A percentile compares a stretch with the other conserved stretches of the same genome.
Evolutionary conservation across 2,329 filamentous ascomycete species (phyloP).

Genomic region (Xylariaceae sp.): DNA sequence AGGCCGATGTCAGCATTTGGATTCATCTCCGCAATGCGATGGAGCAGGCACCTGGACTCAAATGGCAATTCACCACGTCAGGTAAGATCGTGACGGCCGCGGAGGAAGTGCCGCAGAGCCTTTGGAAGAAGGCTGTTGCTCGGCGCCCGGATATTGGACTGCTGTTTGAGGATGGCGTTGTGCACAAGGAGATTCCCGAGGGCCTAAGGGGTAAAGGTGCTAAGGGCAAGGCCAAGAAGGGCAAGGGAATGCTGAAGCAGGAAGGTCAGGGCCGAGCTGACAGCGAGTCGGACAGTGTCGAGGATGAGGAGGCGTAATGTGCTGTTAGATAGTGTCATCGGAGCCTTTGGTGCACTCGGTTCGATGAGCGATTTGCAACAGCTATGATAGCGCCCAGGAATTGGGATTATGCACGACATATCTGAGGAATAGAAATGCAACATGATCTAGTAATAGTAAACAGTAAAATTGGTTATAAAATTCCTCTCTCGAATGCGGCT

Average conservation of each 20-base stretch:
- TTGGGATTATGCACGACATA: too few species aligned
- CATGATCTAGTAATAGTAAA: too few species aligned
- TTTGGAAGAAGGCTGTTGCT: constrained; percentile 42
- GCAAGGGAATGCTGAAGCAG: constrained; percentile 35
- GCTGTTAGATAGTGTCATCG: constrained; percentile 5
- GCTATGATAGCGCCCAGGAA: neutral
- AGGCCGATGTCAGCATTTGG: constrained; percentile 42
- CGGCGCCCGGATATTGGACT: constrained; percentile 40
- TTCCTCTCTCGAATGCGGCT: too few species aligned
- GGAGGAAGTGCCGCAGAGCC: constrained; percentile 33
- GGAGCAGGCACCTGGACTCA: constrained; percentile 32
- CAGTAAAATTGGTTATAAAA: too few species aligned
- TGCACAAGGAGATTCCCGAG: constrained; percentile 41
- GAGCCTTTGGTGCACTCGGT: neutral
- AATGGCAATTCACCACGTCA: constrained; percentile 38
- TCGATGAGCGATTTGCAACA: neutral
- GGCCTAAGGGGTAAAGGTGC: constrained; percentile 40
- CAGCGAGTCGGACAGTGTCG: constrained; percentile 33
- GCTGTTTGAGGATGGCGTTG: constrained; percentile 41
- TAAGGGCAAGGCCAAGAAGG: constrained; percentile 40
- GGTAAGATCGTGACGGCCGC: constrained; percentile 35
- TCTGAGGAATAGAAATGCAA: too few species aligned
- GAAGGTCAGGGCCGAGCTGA: constrained; percentile 30
- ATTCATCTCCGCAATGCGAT: constrained; percentile 37
- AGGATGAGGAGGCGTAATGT: constrained; percentile 19